Evolutionary conservation across 208 protist genomes (phyloP), one percentile per base, ranked within the genome.

Genomic region (Trypanosoma avium): DNA sequence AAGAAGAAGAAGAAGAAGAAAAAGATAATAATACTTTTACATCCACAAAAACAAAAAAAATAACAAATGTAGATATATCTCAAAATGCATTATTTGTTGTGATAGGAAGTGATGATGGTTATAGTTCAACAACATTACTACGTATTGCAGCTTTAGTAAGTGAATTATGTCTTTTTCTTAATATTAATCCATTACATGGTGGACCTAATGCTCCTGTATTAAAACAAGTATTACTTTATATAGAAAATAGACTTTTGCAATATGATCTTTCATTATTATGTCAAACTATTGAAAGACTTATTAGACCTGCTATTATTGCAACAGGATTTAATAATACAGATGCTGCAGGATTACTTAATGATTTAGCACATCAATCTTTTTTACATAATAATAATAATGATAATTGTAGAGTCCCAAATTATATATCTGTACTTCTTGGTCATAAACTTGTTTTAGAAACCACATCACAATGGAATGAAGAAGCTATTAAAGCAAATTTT

Each of bases 361-460:
- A 59, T 9, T 58, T 67, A 33, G 45, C 45, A 13, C 42, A 30
- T 8, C 40, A 60, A 29, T 46, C 50, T 5, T 50, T 67, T 33
- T n/a, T 33, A n/a, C 42, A 54, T 9, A n/a, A 42, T 50, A 4
- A 12, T 21, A 7, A 3, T 9, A 22, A 53, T 24, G 21, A 22
- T 43, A 30, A 13, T 17, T 40, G 26, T 22, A 30, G 17, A 21
- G 40, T 33, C n/a, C 61, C 61, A 27, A 60, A 52, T 40, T 67
- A 67, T 45, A 43, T 53, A 9, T 38, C 38, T 13, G 47, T 67
- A 12, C 61, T 67, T 26, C 54, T 67, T 27, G 61, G 61, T n/a
- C 50, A 67, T 45, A 67, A 67, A 36, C 33, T 49, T 32, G 42
- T 67, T 8, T 3, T 67, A 33, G 46, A 67, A 33, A 67, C 61